A percentile compares a stretch with the other conserved stretches of the same genome.
Evolutionary conservation across 805 yeast genomes (phyloP).

Genomic region (Debaryomyces hansenii): DNA sequence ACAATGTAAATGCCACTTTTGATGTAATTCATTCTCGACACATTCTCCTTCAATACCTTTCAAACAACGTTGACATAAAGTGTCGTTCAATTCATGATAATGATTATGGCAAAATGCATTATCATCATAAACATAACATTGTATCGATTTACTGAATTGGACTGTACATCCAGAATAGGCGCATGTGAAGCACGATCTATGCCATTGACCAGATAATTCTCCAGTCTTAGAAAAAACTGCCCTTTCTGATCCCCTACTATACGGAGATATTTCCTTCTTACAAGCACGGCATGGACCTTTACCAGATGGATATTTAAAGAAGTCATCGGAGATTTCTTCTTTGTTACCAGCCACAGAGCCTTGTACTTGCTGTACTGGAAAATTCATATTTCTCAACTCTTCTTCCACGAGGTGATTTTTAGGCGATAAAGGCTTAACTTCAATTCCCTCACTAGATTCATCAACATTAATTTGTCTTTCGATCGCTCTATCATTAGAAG

Average conservation of each 20-base stretch:
- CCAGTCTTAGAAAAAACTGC: slow-evolving; percentile 83
- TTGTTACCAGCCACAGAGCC: background rate
- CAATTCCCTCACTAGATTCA: background rate
- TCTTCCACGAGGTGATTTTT: slow-evolving; percentile 31
- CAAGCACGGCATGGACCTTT: slow-evolving; percentile 85
- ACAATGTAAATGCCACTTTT: slow-evolving; percentile 76
- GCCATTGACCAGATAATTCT: slow-evolving; percentile 94
- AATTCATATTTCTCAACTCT: slow-evolving; percentile 31
- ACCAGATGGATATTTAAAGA: slow-evolving; percentile 49
- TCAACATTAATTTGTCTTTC: background rate
- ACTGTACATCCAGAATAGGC: slow-evolving; percentile 50
- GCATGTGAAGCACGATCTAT: slow-evolving; percentile 81
- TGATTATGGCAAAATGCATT: slow-evolving; percentile 80
- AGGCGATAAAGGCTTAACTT: slow-evolving; percentile 34
- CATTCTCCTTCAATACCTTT: slow-evolving; percentile 89
- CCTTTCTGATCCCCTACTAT: slow-evolving; percentile 41
- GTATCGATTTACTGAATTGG: slow-evolving; percentile 56
- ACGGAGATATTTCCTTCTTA: slow-evolving; percentile 45
- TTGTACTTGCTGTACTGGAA: slow-evolving; percentile 4
- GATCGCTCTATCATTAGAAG: background rate
- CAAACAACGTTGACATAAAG: slow-evolving; percentile 70
- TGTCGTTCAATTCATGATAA: slow-evolving; percentile 71
- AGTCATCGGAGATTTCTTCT: background rate
- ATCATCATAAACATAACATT: slow-evolving; percentile 77
- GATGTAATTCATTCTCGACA: slow-evolving; percentile 68